Percentiles rank a stretch among this genome's conserved stretches.
Evolutionary conservation across 2,329 filamentous ascomycete species (phyloP).

Genomic region (Aspergillus eucalypticola): DNA sequence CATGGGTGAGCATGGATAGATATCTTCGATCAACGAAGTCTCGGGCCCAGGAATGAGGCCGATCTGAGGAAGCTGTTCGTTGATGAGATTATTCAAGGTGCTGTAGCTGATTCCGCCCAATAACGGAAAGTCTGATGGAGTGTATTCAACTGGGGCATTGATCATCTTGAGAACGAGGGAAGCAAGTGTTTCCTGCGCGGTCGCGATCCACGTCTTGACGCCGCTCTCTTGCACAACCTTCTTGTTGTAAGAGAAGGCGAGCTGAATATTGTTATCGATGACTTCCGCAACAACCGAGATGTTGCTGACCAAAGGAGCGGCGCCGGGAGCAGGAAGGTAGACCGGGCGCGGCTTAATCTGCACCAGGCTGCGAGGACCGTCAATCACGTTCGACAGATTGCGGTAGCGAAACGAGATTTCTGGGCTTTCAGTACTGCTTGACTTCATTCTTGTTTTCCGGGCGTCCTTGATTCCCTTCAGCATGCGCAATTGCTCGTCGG

Average conservation of each 20-base stretch:
- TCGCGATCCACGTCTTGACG: neutral
- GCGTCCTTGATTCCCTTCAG: neutral
- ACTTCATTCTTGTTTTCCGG: neutral
- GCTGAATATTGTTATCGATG: neutral
- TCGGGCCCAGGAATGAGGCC: neutral
- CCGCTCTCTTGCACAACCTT: neutral
- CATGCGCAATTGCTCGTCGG: neutral
- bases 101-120: neutral
- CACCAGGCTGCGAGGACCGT: neutral
- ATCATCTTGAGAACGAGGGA: neutral
- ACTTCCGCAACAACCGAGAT: neutral
- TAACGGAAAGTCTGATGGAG: slow-evolving; percentile 1
- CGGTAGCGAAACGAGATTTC: neutral
- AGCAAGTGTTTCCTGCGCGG: neutral
- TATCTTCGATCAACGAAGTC: slow-evolving; percentile 6
- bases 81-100: neutral
- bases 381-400: neutral
- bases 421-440: neutral
- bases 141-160: neutral
- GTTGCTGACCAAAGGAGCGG: neutral
- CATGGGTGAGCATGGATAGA: slow-evolving; percentile 19
- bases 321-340: neutral
- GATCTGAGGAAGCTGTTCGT: neutral
- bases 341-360: neutral
- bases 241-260: neutral